These are phyloP conservation scores for Cercospora citrullina DNA, from an alignment of 2,329 filamentous ascomycete genomes.

Conservation along the genomic window DNA sequence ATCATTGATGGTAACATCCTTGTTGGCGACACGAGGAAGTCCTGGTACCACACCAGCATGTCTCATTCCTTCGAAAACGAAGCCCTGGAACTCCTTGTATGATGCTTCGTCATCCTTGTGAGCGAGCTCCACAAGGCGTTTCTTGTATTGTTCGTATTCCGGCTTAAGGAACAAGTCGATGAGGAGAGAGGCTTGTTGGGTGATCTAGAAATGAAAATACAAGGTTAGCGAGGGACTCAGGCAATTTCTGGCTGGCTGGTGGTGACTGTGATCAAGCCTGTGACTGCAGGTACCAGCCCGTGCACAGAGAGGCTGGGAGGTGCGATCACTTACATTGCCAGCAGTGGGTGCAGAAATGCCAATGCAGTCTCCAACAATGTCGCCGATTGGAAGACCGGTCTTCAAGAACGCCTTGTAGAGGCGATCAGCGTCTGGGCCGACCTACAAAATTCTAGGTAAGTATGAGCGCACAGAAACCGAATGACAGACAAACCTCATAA, in stretches of 20 bases:
- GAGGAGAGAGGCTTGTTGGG: slow-evolving; percentile 55
- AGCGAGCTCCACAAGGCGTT: slow-evolving; percentile 53
- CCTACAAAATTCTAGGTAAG: slow-evolving; percentile 22
- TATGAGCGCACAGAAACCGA: background rate
- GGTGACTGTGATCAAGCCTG: background rate
- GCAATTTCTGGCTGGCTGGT: background rate
- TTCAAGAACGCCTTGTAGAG: slow-evolving; percentile 53
- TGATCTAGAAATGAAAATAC: slow-evolving; percentile 37
- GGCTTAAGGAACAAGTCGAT: slow-evolving; percentile 55
- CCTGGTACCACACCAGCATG: slow-evolving; percentile 55
- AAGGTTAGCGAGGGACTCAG: background rate
- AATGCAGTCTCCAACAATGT: slow-evolving; percentile 54
- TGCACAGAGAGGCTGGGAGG: background rate
- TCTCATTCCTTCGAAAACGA: slow-evolving; percentile 58
- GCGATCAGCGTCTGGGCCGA: slow-evolving; percentile 53
- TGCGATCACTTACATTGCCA: slow-evolving; percentile 37
- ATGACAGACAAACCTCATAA: slow-evolving; percentile 39
- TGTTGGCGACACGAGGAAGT: slow-evolving; percentile 52
- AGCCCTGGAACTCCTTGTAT: slow-evolving; percentile 53
- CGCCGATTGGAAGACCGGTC: slow-evolving; percentile 49
- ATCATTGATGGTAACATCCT: slow-evolving; percentile 47
- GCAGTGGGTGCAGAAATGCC: slow-evolving; percentile 53
- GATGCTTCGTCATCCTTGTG: slow-evolving; percentile 47
- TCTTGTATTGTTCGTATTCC: slow-evolving; percentile 54
- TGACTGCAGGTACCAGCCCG: background rate